Base-by-base conservation (phyloP, 306 rosid species). In the Fagus sylvatica region DNA sequence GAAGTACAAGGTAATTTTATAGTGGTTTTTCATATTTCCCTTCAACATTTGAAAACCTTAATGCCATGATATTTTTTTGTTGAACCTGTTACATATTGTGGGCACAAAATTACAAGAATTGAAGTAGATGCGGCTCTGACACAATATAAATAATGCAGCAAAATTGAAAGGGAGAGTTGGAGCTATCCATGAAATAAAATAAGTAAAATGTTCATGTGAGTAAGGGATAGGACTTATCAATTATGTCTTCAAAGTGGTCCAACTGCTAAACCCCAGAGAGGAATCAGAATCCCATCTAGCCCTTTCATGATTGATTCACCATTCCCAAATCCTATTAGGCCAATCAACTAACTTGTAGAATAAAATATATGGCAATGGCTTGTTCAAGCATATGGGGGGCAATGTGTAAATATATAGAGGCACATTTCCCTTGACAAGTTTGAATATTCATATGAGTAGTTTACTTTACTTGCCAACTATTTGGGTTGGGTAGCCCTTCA, bases 201-300 rank as follows among this genome's bases (percentile, higher is more conserved):
- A 71, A 69, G 74, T 53, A 85, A 75, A 83, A 60, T 62, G 74
- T 84, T 75, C 89, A 85, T 83, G 89, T 88, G 89, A 86, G 76
- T 56, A 74, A 79, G 87, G 80, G 67, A 57, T 72, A 46, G 81
- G 81, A 84, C 73, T 32, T 84, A 73, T 74, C 87, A 81, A 46
- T 46, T 46, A 46, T 46, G 79, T 83, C 80, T 74, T 79, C 82
- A 17, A 86, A 81, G 82, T 81, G 89, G 87, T 82, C 89, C 87
- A 84, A 86, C 74, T 71, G 46, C 89, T 75, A 76, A 87, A 60
- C 78, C 85, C 81, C 60, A 80, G 81, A 76, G 61, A 74, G 88
- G 89, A 84, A 88, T 90, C 94, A 85, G 86, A 91, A 88, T 88
- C 89, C 78, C 77, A 80, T 79, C 64, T 74, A 46, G 15, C 51